Conservation (phyloP, 768 basidiomycete genomes). For the Stropharia rugosoannulata region DNA sequence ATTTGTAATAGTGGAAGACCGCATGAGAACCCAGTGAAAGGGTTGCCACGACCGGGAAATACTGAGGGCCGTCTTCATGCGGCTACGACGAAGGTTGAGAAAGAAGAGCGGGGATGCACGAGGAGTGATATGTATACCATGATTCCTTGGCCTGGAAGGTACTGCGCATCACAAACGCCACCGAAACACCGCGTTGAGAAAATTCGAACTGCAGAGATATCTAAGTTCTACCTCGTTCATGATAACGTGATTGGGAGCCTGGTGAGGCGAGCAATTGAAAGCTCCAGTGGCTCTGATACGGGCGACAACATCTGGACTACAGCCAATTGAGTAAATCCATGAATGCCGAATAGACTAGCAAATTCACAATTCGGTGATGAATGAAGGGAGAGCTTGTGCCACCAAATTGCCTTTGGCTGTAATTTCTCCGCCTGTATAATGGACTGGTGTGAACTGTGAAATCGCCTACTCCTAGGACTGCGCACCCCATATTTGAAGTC, state of each 20-base stretch:
- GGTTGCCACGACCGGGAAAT: slow-evolving; percentile 88
- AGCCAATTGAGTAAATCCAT: slow-evolving; percentile 4
- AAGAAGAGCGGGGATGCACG: not conserved
- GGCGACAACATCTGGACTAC: slow-evolving; percentile 76
- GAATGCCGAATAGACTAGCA: not conserved
- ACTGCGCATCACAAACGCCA: slow-evolving; percentile 39
- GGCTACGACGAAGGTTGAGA: slow-evolving; percentile 49
- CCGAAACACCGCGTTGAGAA: not conserved
- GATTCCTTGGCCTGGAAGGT: slow-evolving; percentile 89
- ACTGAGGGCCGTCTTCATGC: slow-evolving; percentile 90
- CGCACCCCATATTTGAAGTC: slow-evolving; percentile 75
- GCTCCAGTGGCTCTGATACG: slow-evolving; percentile 65
- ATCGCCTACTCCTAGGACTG: not conserved
- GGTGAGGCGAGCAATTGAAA: slow-evolving; percentile 64
- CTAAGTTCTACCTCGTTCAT: slow-evolving; percentile 68
- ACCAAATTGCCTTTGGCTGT: slow-evolving; percentile 68
- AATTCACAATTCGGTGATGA: slow-evolving; percentile 65
- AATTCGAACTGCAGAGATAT: slow-evolving; percentile 1
- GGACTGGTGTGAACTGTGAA: slow-evolving; percentile 3
- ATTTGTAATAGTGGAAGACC: slow-evolving; percentile 81
- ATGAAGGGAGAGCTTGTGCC: slow-evolving; percentile 67
- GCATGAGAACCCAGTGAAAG: slow-evolving; percentile 84
- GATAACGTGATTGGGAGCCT: slow-evolving; percentile 83
- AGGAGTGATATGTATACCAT: slow-evolving; percentile 49
- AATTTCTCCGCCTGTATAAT: slow-evolving; percentile 65